Conservation (phyloP, 202 grass and related monocot genomes). For the Saccharum hybrid region DNA sequence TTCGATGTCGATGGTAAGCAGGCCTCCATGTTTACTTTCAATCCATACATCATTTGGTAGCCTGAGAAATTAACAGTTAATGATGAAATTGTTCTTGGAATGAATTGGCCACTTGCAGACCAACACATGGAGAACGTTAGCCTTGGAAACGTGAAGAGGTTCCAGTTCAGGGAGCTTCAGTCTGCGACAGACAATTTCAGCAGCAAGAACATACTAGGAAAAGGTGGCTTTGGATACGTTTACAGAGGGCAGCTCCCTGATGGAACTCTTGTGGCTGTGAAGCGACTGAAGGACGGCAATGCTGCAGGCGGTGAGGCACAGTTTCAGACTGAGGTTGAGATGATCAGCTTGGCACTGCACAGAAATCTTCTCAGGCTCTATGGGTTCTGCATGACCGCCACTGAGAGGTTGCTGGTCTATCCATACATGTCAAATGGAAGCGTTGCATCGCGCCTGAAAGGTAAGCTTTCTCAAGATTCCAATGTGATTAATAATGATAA, state of each 20-base stretch:
- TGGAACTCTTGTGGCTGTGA: slow-evolving; percentile 82
- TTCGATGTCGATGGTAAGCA: slow-evolving; percentile 78
- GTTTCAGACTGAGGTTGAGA: slow-evolving; percentile 89
- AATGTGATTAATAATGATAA: slow-evolving; percentile 19
- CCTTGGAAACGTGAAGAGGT: slow-evolving; percentile 82
- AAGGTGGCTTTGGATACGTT: slow-evolving; percentile 93
- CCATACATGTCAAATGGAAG: slow-evolving; percentile 99
- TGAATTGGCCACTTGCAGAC: slow-evolving; percentile 48
- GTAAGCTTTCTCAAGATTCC: slow-evolving; percentile 51
- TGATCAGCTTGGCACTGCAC: slow-evolving; percentile 95
- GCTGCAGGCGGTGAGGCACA: slow-evolving; percentile 77
- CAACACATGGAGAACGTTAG: slow-evolving; percentile 65
- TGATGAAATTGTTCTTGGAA: background rate
- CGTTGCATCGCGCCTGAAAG: slow-evolving; percentile 87
- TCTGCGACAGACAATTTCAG: slow-evolving; percentile 80
- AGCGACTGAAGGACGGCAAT: slow-evolving; percentile 89
- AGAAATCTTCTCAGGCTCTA: slow-evolving; percentile 78
- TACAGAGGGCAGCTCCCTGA: slow-evolving; percentile 83
- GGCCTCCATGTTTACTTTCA: background rate
- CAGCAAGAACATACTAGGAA: slow-evolving; percentile 91
- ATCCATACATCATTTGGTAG: slow-evolving; percentile 22
- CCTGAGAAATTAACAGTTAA: background rate
- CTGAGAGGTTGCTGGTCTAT: slow-evolving; percentile 89
- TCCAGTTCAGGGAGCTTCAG: slow-evolving; percentile 82
- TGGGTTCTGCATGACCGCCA: slow-evolving; percentile 91